phyloP scores from a whole-genome alignment of 192 early-diverging fungal species.

The Umbelopsis vinacea region DNA sequence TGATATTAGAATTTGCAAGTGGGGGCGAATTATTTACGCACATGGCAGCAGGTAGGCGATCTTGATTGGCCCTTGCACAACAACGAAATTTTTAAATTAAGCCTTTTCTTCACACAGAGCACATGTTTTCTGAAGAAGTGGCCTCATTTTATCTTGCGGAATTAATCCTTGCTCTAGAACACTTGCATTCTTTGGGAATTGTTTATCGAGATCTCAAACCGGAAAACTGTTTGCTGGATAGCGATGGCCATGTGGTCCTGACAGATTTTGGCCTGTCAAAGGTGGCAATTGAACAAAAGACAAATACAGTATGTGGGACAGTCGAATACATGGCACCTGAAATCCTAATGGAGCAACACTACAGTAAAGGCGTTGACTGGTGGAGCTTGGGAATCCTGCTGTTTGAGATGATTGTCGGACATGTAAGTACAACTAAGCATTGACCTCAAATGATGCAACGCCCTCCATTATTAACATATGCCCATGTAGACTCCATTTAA shows the following conservation, averaged over 20 bases:
- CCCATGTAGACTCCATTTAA: constrained; percentile 72
- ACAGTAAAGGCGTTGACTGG: constrained; percentile 83
- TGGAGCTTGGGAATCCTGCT: constrained; percentile 89
- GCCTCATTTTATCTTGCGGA: constrained; percentile 88
- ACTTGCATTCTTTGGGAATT: constrained; percentile 87
- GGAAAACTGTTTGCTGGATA: constrained; percentile 72
- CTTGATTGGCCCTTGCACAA: neutral
- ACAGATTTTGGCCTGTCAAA: constrained; percentile 95
- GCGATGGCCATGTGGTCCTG: constrained; percentile 80
- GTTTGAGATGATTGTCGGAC: constrained; percentile 90
- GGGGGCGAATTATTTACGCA: constrained; percentile 94
- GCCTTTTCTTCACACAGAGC: constrained; percentile 41
- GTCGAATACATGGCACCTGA: constrained; percentile 77
- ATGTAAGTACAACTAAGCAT: constrained; percentile 54
- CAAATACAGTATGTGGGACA: constrained; percentile 74
- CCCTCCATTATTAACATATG: neutral
- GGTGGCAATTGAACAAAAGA: constrained; percentile 55
- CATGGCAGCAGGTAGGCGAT: constrained; percentile 65
- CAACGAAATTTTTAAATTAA: neutral
- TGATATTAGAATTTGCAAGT: constrained; percentile 87
- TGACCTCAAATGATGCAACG: neutral
- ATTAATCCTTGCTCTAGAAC: constrained; percentile 81
- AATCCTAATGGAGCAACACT: constrained; percentile 60
- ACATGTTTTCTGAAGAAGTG: constrained; percentile 75
- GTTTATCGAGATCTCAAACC: constrained; percentile 87